Base-by-base conservation (phyloP, 495 filamentous ascomycete genomes). In the Penicillium arizonense region DNA sequence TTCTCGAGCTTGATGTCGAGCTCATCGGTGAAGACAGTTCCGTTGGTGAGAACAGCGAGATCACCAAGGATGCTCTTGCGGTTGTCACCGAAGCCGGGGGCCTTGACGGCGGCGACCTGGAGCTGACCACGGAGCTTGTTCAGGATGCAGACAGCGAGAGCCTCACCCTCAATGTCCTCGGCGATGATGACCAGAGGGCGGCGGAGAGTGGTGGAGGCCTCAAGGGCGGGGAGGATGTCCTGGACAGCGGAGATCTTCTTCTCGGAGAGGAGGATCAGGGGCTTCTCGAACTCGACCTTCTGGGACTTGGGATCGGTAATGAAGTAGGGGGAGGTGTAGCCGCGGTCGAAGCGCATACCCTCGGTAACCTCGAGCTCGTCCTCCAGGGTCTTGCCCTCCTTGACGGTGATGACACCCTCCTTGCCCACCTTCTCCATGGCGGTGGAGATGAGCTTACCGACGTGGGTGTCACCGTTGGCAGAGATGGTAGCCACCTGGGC, bases 361-460 rank as follows among this genome's bases (percentile, higher is more conserved):
- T 98, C 94, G 23, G 94, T 98, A 53, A 98, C 87, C 75, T 97
- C 94, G 40, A 98, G 85, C 82, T 98, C 95, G 61, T 98, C 94
- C 65, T 91, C 87, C 69, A 95, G 87, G 44, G 94, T 98, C 87
- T 97, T 97, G 62, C 94, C 94, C 80, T 98, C 94, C 85, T 97
- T 97, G 53, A 96, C 92, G 43, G 94, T 98, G 71, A 98, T 98
- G 58, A 98, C 94, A 82, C 94, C 94, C 79, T 98, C 94, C 83
- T 97, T 97, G 73, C 94, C 94, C 59, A 98, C 94, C 77, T 95
- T 93, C 86, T 98, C 94, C 94, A 98, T 98, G 57, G 94, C 94
- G 63, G 85, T 96, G 62, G 94, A 91, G 72, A 98, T 94, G 58
- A 98, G 78, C 77, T 90, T 87, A 63, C 94, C 94, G 63, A 98